Percentiles rank a stretch among this genome's conserved stretches.
Conservation (phyloP, 2,329 filamentous ascomycete species). For the Colletotrichum godetiae region DNA sequence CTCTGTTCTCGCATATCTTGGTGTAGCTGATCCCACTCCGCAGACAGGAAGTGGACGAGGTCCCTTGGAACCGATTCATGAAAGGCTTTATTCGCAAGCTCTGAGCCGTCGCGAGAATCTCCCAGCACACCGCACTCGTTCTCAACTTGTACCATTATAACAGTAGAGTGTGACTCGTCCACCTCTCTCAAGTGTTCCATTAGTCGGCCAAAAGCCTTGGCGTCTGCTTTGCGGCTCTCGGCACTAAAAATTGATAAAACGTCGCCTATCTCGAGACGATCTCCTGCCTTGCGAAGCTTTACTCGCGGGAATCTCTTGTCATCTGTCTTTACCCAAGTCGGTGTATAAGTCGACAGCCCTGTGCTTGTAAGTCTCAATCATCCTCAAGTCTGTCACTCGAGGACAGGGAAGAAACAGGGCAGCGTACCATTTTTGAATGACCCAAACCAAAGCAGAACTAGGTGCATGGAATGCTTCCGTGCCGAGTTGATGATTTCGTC, state of each 20-base stretch:
- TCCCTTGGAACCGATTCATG: neutral
- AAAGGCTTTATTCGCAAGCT: constrained; percentile 26
- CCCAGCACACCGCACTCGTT: constrained; percentile 64
- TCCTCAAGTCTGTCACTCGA: constrained; percentile 20
- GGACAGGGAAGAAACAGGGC: constrained; percentile 36
- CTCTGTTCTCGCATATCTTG: neutral
- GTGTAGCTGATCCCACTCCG: neutral
- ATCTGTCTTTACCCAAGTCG: neutral
- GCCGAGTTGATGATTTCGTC: constrained; percentile 45
- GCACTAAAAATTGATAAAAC: neutral
- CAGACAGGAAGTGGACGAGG: neutral
- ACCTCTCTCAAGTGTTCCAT: constrained; percentile 50
- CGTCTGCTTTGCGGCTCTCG: neutral
- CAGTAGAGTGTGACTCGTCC: constrained; percentile 57
- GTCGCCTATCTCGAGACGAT: neutral
- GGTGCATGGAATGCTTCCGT: constrained; percentile 43
- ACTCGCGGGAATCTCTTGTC: neutral
- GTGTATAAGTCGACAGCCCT: constrained; percentile 23
- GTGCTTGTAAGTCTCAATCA: neutral
- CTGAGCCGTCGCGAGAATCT: constrained; percentile 60
- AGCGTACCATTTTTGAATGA: constrained; percentile 47
- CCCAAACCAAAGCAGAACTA: constrained; percentile 51
- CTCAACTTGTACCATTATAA: constrained; percentile 67
- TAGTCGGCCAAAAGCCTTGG: constrained; percentile 34
- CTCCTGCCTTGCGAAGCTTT: neutral